phyloP scores from a whole-genome alignment of 2,329 filamentous ascomycete genomes.

The Mollisiaceae sp. region DNA sequence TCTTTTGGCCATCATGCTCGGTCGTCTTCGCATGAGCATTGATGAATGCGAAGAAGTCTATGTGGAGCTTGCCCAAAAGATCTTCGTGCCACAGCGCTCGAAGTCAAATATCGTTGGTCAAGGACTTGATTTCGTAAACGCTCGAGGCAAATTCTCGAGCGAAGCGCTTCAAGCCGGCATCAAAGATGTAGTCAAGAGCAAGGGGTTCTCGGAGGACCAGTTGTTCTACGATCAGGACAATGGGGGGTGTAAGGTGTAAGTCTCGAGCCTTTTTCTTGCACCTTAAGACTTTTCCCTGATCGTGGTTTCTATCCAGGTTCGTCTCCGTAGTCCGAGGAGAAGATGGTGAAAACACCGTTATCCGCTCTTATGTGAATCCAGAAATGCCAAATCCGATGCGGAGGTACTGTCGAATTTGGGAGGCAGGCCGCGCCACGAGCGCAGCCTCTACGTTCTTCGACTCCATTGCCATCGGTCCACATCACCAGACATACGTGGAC shows the following conservation, averaged over 20 bases:
- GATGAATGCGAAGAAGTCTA: slow-evolving; percentile 44
- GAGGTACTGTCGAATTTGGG: slow-evolving; percentile 31
- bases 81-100: slow-evolving; percentile 10
- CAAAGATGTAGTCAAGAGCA: neutral
- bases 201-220: neutral
- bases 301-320: neutral
- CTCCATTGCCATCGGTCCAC: slow-evolving; percentile 23
- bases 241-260: neutral
- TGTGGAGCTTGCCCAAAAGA: slow-evolving; percentile 11
- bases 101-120: neutral
- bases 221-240: neutral
- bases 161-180: neutral
- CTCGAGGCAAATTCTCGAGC: neutral
- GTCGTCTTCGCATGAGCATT: slow-evolving; percentile 43
- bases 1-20: slow-evolving; percentile 47
- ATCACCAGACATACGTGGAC: slow-evolving; percentile 15
- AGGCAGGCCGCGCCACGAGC: slow-evolving; percentile 26
- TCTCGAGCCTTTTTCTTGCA: neutral
- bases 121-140: neutral
- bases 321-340: slow-evolving; percentile 3
- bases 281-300: no score
- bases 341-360: slow-evolving; percentile 6
- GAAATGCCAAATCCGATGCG: slow-evolving; percentile 12
- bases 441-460: slow-evolving; percentile 35
- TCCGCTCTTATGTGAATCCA: slow-evolving; percentile 1